Conservation (phyloP, 495 filamentous ascomycete genomes). For the Aspergillus wentii region DNA sequence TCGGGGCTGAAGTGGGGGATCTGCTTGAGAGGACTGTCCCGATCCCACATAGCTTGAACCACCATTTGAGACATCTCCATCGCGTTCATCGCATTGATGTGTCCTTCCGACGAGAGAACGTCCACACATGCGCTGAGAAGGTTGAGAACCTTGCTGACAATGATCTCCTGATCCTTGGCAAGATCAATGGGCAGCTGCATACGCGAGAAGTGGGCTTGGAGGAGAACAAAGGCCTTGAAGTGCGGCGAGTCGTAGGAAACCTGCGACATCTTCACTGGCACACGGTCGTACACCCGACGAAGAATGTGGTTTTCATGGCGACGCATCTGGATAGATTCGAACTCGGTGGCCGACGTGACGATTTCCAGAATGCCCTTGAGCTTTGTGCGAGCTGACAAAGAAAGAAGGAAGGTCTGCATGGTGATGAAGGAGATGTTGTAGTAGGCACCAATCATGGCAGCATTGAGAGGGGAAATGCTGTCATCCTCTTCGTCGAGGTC, state of each 20-base stretch:
- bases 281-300: slow-evolving; percentile 85
- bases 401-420: slow-evolving; percentile 99
- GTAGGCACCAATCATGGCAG: slow-evolving; percentile 96
- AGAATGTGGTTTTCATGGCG: slow-evolving; percentile 88
- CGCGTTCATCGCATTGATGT: slow-evolving; percentile 92
- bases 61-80: slow-evolving; percentile 99
- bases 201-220: slow-evolving; percentile 96
- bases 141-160: slow-evolving; percentile 80
- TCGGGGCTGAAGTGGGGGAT: slow-evolving; percentile 91
- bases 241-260: slow-evolving; percentile 87
- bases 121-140: slow-evolving; percentile 90
- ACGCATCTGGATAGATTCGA: slow-evolving; percentile 90
- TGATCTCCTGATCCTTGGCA: slow-evolving; percentile 92
- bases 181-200: slow-evolving; percentile 95
- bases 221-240: slow-evolving; percentile 94
- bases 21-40: slow-evolving; percentile 93
- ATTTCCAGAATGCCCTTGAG: slow-evolving; percentile 96
- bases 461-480: slow-evolving; percentile 81
- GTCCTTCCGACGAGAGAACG: slow-evolving; percentile 91
- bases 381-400: slow-evolving; percentile 80
- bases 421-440: slow-evolving; percentile 99
- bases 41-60: slow-evolving; percentile 98
- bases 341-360: slow-evolving; percentile 93
- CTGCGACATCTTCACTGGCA: slow-evolving; percentile 91
- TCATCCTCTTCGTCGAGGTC: slow-evolving; percentile 97